Evolutionary conservation across 305 asterid species (phyloP), one percentile per base, ranked within the genome.

Genomic region (Fraxinus platypoda): DNA sequence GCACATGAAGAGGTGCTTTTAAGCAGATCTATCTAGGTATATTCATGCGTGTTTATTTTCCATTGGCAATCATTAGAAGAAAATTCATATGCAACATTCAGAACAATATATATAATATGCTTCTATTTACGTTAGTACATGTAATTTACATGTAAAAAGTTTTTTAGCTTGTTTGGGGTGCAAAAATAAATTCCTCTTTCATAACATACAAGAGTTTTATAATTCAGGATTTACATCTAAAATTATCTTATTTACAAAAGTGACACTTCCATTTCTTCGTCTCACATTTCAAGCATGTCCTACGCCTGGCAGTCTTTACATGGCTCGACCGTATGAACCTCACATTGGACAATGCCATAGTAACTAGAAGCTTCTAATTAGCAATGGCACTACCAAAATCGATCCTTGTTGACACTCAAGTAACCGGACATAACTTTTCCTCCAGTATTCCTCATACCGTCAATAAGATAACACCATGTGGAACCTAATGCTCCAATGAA

Each of bases 391-490:
- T 90, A 96, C 98, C 99, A 94, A 86, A 94, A 94, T 68, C 98
- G 88, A 68, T 96, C 98, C 91, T 93, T 93, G 92, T 94, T 94
- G 75, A 96, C 98, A 46, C 97, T 96, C 85, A 96, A 88, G 88
- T 93, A 96, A 80, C 97, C 99, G 0, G 98, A 88, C 98, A 91
- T 94, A 80, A 94, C 98, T 85, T 93, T 92, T 25, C 99, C 97
- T 49, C 97, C 97, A 0, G 98, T 94, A 74, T 92, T 96, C 86
- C 99, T 88, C 98, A 94, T 94, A 38, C 97, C 98, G 37, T 96
- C 99, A 15, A 96, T 94, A 23, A 94, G 94, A 74, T 82, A 96
- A 90, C 97, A 93, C 97, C 98, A 94, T 0, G 98, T 96, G 0
- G 99, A 96, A 11, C 98, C 99, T 79, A 94, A 84, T 25, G 98